Evolutionary conservation across 208 protist genomes (phyloP).

Genomic region (Wallacemonas sp.): DNA sequence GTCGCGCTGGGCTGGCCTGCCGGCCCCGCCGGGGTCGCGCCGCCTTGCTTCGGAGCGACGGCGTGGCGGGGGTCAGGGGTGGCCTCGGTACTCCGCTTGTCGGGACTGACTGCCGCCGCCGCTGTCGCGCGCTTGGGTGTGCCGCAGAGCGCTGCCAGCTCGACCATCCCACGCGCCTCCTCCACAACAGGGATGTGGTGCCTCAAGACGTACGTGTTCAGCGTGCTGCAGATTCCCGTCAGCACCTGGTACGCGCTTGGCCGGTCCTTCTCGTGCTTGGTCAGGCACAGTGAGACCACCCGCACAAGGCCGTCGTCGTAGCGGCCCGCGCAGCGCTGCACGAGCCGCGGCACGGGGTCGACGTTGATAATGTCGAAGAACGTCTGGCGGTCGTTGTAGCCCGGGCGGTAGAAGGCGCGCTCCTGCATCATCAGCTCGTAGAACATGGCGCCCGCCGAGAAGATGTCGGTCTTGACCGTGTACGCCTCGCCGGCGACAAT

Average conservation of each 20-base stretch:
- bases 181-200: conserved; percentile 52
- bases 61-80: not conserved
- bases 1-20: conserved; percentile 9
- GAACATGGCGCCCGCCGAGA: conserved; percentile 87
- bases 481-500: conserved; percentile 89
- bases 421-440: conserved; percentile 83
- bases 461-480: conserved; percentile 93
- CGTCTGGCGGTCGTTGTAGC: conserved; percentile 50
- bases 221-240: conserved; percentile 33
- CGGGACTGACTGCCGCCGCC: too few species aligned
- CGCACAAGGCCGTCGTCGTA: conserved; percentile 49
- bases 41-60: not conserved
- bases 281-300: conserved; percentile 51
- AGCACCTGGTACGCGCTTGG: conserved; percentile 65
- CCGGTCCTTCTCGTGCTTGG: conserved; percentile 54
- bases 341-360: conserved; percentile 65
- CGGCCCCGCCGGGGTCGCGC: conserved; percentile 12
- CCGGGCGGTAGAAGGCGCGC: conserved; percentile 66
- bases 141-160: not conserved
- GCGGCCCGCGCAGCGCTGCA: conserved; percentile 11
- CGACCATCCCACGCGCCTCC: conserved; percentile 1
- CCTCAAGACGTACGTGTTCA: conserved; percentile 37
- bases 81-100: conserved; percentile 19
- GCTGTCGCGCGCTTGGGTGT: too few species aligned
- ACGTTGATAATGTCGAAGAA: conserved; percentile 52